Evolutionary conservation across 768 basidiomycete genomes (phyloP), one percentile per base, ranked within the genome.

Genomic region (Tephrocybe sp.): DNA sequence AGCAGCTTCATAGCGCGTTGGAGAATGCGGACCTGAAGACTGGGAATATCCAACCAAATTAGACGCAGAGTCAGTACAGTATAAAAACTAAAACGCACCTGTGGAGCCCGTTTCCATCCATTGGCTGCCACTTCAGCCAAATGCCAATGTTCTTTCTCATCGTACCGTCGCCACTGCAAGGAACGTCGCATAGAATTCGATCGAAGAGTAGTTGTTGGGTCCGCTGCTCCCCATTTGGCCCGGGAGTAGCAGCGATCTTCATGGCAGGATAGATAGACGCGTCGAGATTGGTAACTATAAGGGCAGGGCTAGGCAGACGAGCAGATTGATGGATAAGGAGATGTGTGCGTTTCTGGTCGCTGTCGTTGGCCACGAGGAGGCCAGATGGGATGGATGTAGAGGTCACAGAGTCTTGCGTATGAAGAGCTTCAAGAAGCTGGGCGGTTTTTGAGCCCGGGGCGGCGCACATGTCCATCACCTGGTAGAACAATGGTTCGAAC

Each of bases 391-490:
- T 82, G 4, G 83, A 83, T 8, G 84, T 77, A 5, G 83, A 72
- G 1, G 79, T 83, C 35, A 71, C 69, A 1, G 81, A 81, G 63
- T 87, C 87, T 42, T 86, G 77, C 2, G 90, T 82, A 63, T 99
- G 97, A 2, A 98, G 75, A 1, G 94, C 91, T 73, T 99, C 97
- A 43, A 99, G 83, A 39, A 99, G 78, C 73, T 99, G 97, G 8
- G 94, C 92, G 7, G 96, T 97, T 75, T 99, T 99, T 19, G 94
- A 97, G 5, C 97, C 97, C 0, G 97, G 97, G 1, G 97, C 96
- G 14, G 97, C 97, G 64, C 97, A 99, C 91, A 96, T 93, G 67
- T 99, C 97, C 60, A 98, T 84, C 16, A 92, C 88, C 83, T 89
- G 50, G 12, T 14, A 42, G 49, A 50, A 26, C 26, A 34, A 50